Percentiles rank a stretch among this genome's conserved stretches.
Evolutionary conservation across 805 yeast species (phyloP).

Genomic region (Babjeviella inositovora): DNA sequence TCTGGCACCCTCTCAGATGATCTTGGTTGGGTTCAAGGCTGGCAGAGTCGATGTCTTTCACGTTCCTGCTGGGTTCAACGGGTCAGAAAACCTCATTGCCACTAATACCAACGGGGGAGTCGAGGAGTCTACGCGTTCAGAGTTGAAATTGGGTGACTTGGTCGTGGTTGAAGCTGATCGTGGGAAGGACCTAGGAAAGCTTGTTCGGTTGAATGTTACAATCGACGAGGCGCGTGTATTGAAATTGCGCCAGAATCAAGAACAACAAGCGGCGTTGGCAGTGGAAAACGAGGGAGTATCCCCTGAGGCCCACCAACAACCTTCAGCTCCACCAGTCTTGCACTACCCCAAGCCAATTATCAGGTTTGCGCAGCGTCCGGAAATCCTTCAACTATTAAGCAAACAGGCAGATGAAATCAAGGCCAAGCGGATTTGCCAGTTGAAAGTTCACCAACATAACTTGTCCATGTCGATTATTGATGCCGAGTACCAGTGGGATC

Average conservation of each 20-base stretch:
- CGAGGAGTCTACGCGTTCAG: too few relatives aligned
- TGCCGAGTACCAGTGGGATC: conserved; percentile 78
- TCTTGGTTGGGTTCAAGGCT: conserved; percentile 61
- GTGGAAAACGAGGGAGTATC: conserved; percentile 14
- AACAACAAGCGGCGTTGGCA: conserved; percentile 49
- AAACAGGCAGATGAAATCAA: conserved; percentile 57
- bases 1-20: conserved; percentile 20
- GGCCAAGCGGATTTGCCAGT: conserved; percentile 44
- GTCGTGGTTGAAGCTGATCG: conserved; percentile 79
- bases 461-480: conserved; percentile 46
- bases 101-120: conserved; percentile 3
- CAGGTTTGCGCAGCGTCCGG: conserved; percentile 44
- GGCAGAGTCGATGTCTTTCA: conserved; percentile 70
- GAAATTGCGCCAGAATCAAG: conserved; percentile 51
- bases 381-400: conserved; percentile 36
- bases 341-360: conserved; percentile 57
- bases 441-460: conserved; percentile 34
- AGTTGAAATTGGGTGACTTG: conserved; percentile 38
- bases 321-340: conserved; percentile 23
- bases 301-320: conserved; percentile 2
- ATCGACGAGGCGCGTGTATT: conserved; percentile 53
- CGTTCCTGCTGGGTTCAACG: conserved; percentile 20
- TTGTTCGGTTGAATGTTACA: conserved; percentile 38
- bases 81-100: conserved; percentile 5
- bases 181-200: conserved; percentile 62